Conservation (phyloP, 768 basidiomycete species). For the Boletus insuetus region DNA sequence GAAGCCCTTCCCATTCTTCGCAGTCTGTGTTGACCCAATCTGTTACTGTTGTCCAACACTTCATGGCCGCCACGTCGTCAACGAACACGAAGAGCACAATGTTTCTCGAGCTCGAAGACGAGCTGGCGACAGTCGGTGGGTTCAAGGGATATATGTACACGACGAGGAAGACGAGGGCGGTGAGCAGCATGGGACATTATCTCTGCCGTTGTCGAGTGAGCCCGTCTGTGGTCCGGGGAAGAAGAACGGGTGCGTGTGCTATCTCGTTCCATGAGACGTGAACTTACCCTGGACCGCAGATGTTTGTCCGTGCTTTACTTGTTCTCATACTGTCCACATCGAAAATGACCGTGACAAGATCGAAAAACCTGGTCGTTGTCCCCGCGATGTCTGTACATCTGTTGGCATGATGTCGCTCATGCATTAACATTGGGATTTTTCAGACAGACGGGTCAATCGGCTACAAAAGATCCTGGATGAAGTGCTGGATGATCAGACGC, state of each 20-base stretch:
- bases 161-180: constrained; percentile 92
- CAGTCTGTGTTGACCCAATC: constrained; percentile 71
- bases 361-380: constrained; percentile 87
- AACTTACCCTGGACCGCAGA: not conserved
- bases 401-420: constrained; percentile 91
- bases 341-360: constrained; percentile 99
- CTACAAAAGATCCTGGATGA: constrained; percentile 97
- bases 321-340: constrained; percentile 94
- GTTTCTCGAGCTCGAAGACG: constrained; percentile 87
- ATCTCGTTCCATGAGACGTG: not conserved
- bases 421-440: constrained; percentile 96
- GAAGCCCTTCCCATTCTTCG: constrained; percentile 77
- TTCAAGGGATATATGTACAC: constrained; percentile 66
- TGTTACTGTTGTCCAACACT: constrained; percentile 63
- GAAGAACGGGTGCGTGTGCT: constrained; percentile 72
- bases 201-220: constrained; percentile 78
- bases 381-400: constrained; percentile 87
- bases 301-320: constrained; percentile 86
- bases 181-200: constrained; percentile 90
- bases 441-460: constrained; percentile 91
- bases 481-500: constrained; percentile 97
- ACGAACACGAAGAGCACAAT: constrained; percentile 84
- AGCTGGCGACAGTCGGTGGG: constrained; percentile 67
- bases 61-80: constrained; percentile 71
- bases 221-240: constrained; percentile 84